Base-by-base conservation (phyloP, 2,329 filamentous ascomycete species). In the Annulohypoxylon truncatum region DNA sequence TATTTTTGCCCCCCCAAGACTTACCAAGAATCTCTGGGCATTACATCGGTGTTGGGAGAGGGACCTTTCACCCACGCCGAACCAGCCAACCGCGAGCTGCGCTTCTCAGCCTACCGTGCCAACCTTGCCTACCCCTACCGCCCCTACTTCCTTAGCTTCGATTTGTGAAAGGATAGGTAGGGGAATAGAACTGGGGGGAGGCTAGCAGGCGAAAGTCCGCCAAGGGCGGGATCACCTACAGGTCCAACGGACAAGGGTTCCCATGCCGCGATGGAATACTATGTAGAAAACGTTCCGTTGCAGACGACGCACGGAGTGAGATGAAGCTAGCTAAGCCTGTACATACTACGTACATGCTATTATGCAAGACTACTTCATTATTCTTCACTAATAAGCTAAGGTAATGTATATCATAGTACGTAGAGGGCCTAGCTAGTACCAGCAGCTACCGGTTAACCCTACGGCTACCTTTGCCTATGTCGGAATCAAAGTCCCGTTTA, bases 151-250 rank as follows among this genome's bases (percentile, higher is more conserved):
- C 57, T 63, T 70, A 70, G 67, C 67, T 68, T 68, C 67, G 67
- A 70, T 70, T 67, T 61, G 59, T 51, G 67, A 63, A 48, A 35
- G 42, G 59, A 57, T 58, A 56, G 29, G 40, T 56, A 55, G 38
- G 65, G 59, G 48, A 55, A 59, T 53, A 65, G 57, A 65, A 65
- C 66, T 64, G 68, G 71, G 66, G 62, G 61, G 48, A 38, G 28
- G 40, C 48, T 52, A 54, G 60, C 42, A 61, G 48, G 59, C 63
- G 44, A 64, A 68, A 64, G 70, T 66, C 71, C 70, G 70, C 71
- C 66, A 73, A 73, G 69, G 65, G 71, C 71, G 71, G 71, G 70
- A 73, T 73, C 72, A 71, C 71, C 44, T 66, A 71, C 71, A 72
- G 61, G 61, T 66, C 61, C 35, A 63, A 64, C 24, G 44, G 66